Base-by-base conservation (phyloP, 768 basidiomycete genomes). In the Nidularia pulvinata region DNA sequence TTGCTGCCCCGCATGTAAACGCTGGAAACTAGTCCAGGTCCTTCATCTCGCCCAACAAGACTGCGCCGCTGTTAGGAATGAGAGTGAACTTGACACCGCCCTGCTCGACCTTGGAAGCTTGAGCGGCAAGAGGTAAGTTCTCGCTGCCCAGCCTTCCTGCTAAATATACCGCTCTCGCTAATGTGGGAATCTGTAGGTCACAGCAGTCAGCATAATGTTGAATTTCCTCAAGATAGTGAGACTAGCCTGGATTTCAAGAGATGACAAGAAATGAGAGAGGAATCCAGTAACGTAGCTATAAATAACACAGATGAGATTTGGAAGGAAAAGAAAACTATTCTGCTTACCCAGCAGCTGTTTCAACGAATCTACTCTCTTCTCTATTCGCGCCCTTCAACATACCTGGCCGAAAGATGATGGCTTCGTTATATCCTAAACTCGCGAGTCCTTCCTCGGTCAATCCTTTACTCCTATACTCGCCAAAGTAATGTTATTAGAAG, bases 401-500 rank as follows among this genome's bases (percentile, higher is more conserved):
- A 0, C 62, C 82, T 2, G 92, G 89, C 16, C 88, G 80, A 65
- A 91, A 86, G 46, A 90, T 63, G 55, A 92, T 82, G 1, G 83
- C 83, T 50, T 92, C 89, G 10, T 71, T 62, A 64, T 92, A 93
- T 7, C 88, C 89, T 5, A 92, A 68, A 3, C 67, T 68, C 0
- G 89, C 86, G 16, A 93, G 73, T 0, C 70, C 86, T 46, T 79
- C 70, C 64, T 93, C 91, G 0, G 91, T 93, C 33, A 84, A 68
- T 13, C 88, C 91, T 67, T 92, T 91, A 60, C 82, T 85, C 76
- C 86, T 89, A 53, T 45, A n/a, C n/a, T n/a, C n/a, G n/a, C n/a
- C n/a, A n/a, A n/a, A n/a, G 7, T 19, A 49, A 13, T 13, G 30
- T 5, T 16, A 46, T 44, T 6, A 53, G 45, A 46, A 6, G 36